Evolutionary conservation across 768 basidiomycete genomes (phyloP).

Genomic region (Lactifluus volemus): DNA sequence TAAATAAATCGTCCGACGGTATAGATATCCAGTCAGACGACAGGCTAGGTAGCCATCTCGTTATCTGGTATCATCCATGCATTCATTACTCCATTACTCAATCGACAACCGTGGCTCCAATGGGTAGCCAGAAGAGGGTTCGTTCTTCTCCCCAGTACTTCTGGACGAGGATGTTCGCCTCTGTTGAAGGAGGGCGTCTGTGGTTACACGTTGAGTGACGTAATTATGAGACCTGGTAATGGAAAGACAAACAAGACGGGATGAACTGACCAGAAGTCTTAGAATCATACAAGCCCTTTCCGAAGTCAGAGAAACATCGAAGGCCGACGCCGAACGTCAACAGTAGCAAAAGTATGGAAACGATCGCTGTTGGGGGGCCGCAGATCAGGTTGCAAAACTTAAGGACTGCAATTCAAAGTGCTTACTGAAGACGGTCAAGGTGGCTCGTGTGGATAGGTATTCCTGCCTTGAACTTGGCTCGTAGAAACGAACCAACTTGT

Average conservation of each 20-base stretch:
- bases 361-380: conserved; percentile 43
- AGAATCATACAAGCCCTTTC: conserved; percentile 63
- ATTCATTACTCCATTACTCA: too few species aligned
- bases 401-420: conserved; percentile 11
- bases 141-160: conserved; percentile 36
- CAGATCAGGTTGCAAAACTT: background rate
- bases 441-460: conserved; percentile 69
- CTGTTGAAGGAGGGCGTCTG: conserved; percentile 14
- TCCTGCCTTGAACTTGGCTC: conserved; percentile 42
- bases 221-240: background rate
- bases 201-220: background rate
- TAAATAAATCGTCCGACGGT: background rate
- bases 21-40: background rate
- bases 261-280: conserved; percentile 66
- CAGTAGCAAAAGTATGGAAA: conserved; percentile 66
- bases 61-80: background rate
- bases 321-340: conserved; percentile 69
- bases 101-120: conserved; percentile 67
- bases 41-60: background rate
- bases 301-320: conserved; percentile 75
- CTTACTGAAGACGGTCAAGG: conserved; percentile 75
- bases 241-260: conserved; percentile 13
- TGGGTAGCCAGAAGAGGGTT: conserved; percentile 42
- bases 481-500: conserved; percentile 81
- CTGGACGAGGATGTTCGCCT: conserved; percentile 8